A percentile compares a stretch with the other conserved stretches of the same genome.
Conservation (phyloP, 148 eudicot species). For the Chenopodium quinoa region DNA sequence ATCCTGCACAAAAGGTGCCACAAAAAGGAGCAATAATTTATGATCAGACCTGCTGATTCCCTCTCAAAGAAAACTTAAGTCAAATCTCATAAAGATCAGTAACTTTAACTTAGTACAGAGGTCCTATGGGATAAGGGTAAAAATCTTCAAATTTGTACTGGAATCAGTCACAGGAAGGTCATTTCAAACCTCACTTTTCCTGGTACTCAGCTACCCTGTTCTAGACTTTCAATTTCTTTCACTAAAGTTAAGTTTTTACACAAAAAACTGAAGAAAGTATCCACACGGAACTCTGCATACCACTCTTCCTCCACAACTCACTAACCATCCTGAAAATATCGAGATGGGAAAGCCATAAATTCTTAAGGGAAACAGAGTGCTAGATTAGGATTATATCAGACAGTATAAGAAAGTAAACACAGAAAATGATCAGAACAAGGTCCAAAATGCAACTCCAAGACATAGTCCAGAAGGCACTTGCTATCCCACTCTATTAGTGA, state of each 20-base stretch:
- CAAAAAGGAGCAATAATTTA: neutral
- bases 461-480: neutral
- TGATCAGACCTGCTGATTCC: neutral
- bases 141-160: no score
- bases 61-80: neutral
- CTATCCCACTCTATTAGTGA: neutral
- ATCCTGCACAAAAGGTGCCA: no score
- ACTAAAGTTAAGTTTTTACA: neutral
- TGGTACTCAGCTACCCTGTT: neutral
- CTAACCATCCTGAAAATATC: neutral
- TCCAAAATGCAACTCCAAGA: neutral
- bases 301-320: neutral
- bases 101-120: neutral
- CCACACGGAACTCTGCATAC: neutral
- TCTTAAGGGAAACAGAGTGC: neutral
- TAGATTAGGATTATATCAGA: neutral
- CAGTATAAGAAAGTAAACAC: neutral
- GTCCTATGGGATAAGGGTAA: neutral
- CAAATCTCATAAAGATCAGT: no score
- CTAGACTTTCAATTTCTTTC: neutral
- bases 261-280: neutral
- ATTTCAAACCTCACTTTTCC: neutral
- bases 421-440: neutral
- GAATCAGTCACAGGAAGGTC: neutral
- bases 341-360: neutral